Base-by-base conservation (phyloP, 371 early-diverging fungal genomes). In the Sporodiniella umbellata region DNA sequence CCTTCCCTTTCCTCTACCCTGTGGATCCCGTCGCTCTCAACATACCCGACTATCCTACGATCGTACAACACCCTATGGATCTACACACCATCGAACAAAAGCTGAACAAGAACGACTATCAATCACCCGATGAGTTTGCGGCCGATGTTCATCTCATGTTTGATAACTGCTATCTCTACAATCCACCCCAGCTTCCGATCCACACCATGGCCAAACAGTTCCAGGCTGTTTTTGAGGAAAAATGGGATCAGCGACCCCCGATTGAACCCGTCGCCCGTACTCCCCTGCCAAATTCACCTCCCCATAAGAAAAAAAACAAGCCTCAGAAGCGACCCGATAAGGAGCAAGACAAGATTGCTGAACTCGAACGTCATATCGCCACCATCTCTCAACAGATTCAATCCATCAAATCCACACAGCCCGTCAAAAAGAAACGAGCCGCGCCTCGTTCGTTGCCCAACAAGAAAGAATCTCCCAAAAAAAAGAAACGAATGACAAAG, bases 51-150 rank as follows among this genome's bases (percentile, higher is more conserved):
- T 99, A 99, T 75, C 83, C 82, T 22, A 81, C 80, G 2, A 86
- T 99, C 33, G 87, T 99, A 62, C 96, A 92, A 56, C 62, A 91
- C 37, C 99, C 99, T 5, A 99, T 99, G 99, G 99, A 99, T 66
- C 47, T 98, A 19, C 81, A 86, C 14, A 99, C 99, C 0, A 88
- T 99, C 38, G 81, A 84, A 60, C 75, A 77, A 28, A 95, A 94
- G 63, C 68, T 99, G 21, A 89, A 92, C 42, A 55, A 64, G 11
- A 86, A 86, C 21, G 72, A 81, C 23, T 99, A 99, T 64, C 45
- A 66, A 0, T 68, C 61, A 7, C 75, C 89, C 0, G 80, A 75
- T 5, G 88, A 84, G 31, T 96, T 97, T 58, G 86, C 88, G 53
- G 72, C 72, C 0, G 98, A 99, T 62, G 66, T 93, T 15, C 83